Evolutionary conservation across 2,329 filamentous ascomycete species (phyloP).

Genomic region (Xylaria sp.): DNA sequence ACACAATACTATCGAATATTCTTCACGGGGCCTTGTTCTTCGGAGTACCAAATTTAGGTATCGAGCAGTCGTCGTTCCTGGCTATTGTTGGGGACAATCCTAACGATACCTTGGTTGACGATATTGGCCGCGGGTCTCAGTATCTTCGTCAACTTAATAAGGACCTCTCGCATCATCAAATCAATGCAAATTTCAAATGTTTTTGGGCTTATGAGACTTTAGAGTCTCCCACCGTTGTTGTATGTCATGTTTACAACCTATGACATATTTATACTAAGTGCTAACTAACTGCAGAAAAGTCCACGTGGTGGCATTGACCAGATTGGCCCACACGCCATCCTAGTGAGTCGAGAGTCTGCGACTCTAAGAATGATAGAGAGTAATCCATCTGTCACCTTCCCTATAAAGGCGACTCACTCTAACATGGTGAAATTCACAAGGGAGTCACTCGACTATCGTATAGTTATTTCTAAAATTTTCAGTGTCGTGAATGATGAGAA

Average conservation of each 20-base stretch:
- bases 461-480: constrained; percentile 22
- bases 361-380: constrained; percentile 3
- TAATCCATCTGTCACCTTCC: constrained; percentile 2
- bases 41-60: constrained; percentile 25
- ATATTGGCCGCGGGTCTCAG: constrained; percentile 11
- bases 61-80: constrained; percentile 11
- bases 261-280: not conserved
- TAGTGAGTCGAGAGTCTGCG: constrained; percentile 24
- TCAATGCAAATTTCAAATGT: not conserved
- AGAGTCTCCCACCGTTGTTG: constrained; percentile 21
- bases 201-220: constrained; percentile 27
- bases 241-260: not conserved
- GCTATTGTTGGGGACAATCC: constrained; percentile 12
- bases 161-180: not conserved
- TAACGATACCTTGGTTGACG: constrained; percentile 14
- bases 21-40: constrained; percentile 22
- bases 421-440: constrained; percentile 27
- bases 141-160: constrained; percentile 17
- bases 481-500: not conserved
- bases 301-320: not conserved
- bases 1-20: not conserved
- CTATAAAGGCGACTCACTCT: constrained; percentile 22
- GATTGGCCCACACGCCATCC: constrained; percentile 11
- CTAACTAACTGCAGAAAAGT: constrained; percentile 1
- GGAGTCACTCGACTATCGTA: constrained; percentile 7